Evolutionary conservation across 2,329 filamentous ascomycete genomes (phyloP).

Genomic region (Endoconidiophora polonica): DNA sequence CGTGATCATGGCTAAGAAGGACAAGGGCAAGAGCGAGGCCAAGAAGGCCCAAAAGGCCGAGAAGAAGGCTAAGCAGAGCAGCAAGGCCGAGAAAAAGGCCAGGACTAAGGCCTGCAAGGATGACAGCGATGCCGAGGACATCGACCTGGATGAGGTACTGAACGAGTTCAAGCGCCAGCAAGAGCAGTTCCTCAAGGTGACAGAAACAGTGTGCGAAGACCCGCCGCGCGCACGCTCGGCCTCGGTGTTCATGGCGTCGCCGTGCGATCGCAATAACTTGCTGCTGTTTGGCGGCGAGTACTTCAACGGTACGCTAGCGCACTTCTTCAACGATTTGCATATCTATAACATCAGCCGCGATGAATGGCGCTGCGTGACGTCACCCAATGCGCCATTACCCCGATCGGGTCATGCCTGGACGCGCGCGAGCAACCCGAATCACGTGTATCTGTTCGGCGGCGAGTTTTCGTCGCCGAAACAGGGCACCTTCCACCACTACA

Average conservation of each 20-base stretch:
- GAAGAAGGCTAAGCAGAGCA: slow-evolving; percentile 65
- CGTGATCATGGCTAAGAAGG: slow-evolving; percentile 32
- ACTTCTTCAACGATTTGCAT: slow-evolving; percentile 50
- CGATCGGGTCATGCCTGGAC: slow-evolving; percentile 92
- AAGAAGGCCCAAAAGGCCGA: slow-evolving; percentile 37
- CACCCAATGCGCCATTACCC: slow-evolving; percentile 79
- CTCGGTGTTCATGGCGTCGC: slow-evolving; percentile 67
- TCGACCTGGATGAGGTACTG: slow-evolving; percentile 83
- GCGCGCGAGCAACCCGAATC: slow-evolving; percentile 65
- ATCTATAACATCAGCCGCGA: slow-evolving; percentile 65
- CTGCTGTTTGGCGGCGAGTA: slow-evolving; percentile 91
- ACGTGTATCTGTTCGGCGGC: slow-evolving; percentile 84
- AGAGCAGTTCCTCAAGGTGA: slow-evolving; percentile 86
- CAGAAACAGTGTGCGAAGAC: slow-evolving; percentile 52
- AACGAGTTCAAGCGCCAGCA: slow-evolving; percentile 87
- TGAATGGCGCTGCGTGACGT: slow-evolving; percentile 81
- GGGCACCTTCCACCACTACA: slow-evolving; percentile 97
- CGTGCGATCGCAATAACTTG: slow-evolving; percentile 71
- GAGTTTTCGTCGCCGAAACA: slow-evolving; percentile 96
- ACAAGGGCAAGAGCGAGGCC: slow-evolving; percentile 28
- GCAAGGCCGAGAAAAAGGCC: slow-evolving; percentile 75
- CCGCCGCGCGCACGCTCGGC: slow-evolving; percentile 68
- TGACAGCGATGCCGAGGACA: slow-evolving; percentile 79
- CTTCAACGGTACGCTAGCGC: slow-evolving; percentile 77
- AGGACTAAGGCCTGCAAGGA: slow-evolving; percentile 57